A percentile compares a stretch with the other conserved stretches of the same genome.
These are phyloP conservation scores for Moniliophthora roreri DNA, from an alignment of 1,284 basidiomycete species.

Conservation along the genomic window DNA sequence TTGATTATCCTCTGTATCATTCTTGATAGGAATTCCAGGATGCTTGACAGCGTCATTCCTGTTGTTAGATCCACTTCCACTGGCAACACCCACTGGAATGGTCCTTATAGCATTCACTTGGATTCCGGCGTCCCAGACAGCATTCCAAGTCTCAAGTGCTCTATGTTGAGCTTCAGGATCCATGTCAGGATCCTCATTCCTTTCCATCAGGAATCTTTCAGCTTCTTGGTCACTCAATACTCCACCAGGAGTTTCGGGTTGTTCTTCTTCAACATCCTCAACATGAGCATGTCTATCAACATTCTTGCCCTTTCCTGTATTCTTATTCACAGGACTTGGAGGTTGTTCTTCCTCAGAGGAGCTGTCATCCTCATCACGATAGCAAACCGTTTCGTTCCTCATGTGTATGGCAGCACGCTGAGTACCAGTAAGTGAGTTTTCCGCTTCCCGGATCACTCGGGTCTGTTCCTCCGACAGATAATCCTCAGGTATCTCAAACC, in stretches of 20 bases:
- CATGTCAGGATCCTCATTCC: neutral
- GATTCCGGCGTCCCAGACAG: neutral
- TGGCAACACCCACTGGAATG: neutral
- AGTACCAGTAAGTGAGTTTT: neutral
- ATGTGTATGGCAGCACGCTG: neutral
- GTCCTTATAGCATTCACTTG: neutral
- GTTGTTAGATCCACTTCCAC: neutral
- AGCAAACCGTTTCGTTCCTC: neutral
- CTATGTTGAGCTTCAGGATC: neutral
- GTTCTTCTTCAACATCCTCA: no score
- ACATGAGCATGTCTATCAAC: no score
- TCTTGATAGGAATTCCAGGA: neutral
- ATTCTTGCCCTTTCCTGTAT: no score
- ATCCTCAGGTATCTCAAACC: neutral
- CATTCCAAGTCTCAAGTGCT: neutral
- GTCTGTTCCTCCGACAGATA: neutral
- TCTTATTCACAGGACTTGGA: no score
- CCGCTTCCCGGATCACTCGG: neutral
- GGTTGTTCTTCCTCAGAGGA: no score
- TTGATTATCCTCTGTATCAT: neutral
- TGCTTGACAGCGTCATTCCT: neutral
- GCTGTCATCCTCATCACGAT: no score
- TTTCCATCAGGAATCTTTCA: neutral
- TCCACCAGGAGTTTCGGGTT: no score
- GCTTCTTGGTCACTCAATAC: neutral